Conservation (phyloP, 495 filamentous ascomycete species). For the Parathielavia hyrcaniae region DNA sequence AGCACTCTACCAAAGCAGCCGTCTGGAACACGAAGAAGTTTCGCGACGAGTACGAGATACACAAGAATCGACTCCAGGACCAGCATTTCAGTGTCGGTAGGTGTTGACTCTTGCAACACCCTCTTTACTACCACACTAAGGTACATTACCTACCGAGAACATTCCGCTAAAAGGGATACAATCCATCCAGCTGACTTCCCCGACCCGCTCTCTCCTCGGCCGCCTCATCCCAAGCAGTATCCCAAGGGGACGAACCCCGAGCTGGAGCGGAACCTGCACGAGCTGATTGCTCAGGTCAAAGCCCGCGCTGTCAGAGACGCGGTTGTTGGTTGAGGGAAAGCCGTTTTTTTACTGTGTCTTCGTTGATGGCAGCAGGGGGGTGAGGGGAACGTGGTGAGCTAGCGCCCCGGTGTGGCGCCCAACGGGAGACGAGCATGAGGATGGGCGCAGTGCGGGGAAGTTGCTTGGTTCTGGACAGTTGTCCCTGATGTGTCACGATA, state of each 20-base stretch:
- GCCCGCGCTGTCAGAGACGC: not conserved
- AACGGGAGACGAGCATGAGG: not conserved
- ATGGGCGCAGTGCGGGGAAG: not conserved
- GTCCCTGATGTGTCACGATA: not conserved
- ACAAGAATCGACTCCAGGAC: slow-evolving; percentile 33
- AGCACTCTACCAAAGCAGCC: not conserved
- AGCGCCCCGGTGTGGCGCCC: not conserved
- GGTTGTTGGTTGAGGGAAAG: not conserved
- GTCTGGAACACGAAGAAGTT: slow-evolving; percentile 34
- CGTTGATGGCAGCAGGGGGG: not conserved
- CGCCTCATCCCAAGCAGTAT: slow-evolving; percentile 29
- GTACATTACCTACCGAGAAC: not conserved
- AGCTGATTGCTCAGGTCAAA: slow-evolving; percentile 32
- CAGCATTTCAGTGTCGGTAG: slow-evolving; percentile 39
- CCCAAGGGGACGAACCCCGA: slow-evolving; percentile 32
- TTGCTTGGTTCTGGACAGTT: not conserved
- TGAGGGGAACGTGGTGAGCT: not conserved
- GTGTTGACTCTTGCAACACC: slow-evolving; percentile 7
- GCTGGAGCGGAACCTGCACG: slow-evolving; percentile 30
- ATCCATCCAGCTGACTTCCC: slow-evolving; percentile 32
- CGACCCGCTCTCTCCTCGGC: slow-evolving; percentile 38
- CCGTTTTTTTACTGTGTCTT: too few species aligned
- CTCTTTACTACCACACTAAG: not conserved
- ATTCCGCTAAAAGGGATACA: not conserved
- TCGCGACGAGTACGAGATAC: slow-evolving; percentile 50